Base-by-base conservation (phyloP, 176 grass and related monocot species). In the Zea mays region DNA sequence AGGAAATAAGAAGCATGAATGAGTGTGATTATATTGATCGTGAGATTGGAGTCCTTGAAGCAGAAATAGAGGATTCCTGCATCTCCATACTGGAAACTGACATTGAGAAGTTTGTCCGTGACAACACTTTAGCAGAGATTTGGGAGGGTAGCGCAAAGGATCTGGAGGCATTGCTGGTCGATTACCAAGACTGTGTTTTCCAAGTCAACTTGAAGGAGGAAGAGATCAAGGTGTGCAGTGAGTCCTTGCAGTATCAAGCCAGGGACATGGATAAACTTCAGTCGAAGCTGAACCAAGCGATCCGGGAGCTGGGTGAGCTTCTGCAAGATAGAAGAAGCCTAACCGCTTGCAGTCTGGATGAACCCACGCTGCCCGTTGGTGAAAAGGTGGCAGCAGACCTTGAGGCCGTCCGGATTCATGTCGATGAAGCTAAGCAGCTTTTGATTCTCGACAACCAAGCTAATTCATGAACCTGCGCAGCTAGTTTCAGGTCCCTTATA, bases 131-230 rank as follows among this genome's bases (percentile, higher is more conserved):
- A 2, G 57, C 57, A 57, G 81, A 85, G 56, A 33, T 95, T 67
- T 84, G 78, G 66, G 72, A 90, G 66, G 65, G 65, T 69, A 57
- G 76, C 44, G 85, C 39, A 16, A 83, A 85, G 62, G 66, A 72
- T n/a, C 44, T 85, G 74, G 81, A 71, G 44, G 69, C 48, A 13
- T 60, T 93, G 48, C 75, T 99, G 50, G 49, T 94, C 42, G 87
- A 92, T 8, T 95, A 90, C 58, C 91, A 94, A 61, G 87, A 92
- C 9, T 76, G 52, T 6, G 27, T 89, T 66, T 99, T 99, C 74
- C 57, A 81, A 17, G 78, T 85, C 4, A 63, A 75, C 40, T 71
- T 92, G 83, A 83, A 89, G 69, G 81, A 83, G 71, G 96, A 88
- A 73, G 90, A 93, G 87, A 93, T 99, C 63, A 65, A 54, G 14